Percentiles rank a stretch among this genome's conserved stretches.
phyloP scores from a whole-genome alignment of 257 asterid genomes.

The Ballota nigra region DNA sequence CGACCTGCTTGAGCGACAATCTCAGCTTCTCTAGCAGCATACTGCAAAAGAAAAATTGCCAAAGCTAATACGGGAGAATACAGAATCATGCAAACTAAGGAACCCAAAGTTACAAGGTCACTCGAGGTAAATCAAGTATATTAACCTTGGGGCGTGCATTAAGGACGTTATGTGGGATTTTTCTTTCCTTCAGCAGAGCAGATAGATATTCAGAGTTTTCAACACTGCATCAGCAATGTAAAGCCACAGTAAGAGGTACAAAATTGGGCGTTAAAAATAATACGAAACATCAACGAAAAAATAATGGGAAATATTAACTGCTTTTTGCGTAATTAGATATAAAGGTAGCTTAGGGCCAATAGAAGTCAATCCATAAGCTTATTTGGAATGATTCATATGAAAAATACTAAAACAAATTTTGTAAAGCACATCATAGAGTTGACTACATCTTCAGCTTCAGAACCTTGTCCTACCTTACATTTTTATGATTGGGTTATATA shows the following conservation, averaged over 20 bases:
- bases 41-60: slow-evolving; percentile 46
- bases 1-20: slow-evolving; percentile 98
- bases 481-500: slow-evolving; percentile 8
- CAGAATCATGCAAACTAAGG: slow-evolving; percentile 7
- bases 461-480: not conserved
- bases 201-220: slow-evolving; percentile 93
- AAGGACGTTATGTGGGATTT: slow-evolving; percentile 90
- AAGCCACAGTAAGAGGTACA: slow-evolving; percentile 19
- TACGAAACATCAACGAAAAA: not conserved
- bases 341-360: slow-evolving; percentile 2
- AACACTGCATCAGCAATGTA: slow-evolving; percentile 62
- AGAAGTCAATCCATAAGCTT: slow-evolving; percentile 3
- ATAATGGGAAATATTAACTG: not conserved
- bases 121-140: slow-evolving; percentile 13
- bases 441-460: slow-evolving; percentile 8
- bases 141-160: slow-evolving; percentile 97
- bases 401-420: not conserved
- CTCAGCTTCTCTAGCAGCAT: slow-evolving; percentile 99
- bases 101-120: slow-evolving; percentile 13
- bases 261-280: not conserved
- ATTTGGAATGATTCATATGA: not conserved
- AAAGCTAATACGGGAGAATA: slow-evolving; percentile 6
- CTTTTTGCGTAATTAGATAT: not conserved
- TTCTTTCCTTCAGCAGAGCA: slow-evolving; percentile 61
- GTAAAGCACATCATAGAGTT: not conserved